Percentiles rank a stretch among this genome's conserved stretches.
Evolutionary conservation across 2,329 filamentous ascomycete genomes (phyloP).

Genomic region (Talaromyces albobiverticillius): DNA sequence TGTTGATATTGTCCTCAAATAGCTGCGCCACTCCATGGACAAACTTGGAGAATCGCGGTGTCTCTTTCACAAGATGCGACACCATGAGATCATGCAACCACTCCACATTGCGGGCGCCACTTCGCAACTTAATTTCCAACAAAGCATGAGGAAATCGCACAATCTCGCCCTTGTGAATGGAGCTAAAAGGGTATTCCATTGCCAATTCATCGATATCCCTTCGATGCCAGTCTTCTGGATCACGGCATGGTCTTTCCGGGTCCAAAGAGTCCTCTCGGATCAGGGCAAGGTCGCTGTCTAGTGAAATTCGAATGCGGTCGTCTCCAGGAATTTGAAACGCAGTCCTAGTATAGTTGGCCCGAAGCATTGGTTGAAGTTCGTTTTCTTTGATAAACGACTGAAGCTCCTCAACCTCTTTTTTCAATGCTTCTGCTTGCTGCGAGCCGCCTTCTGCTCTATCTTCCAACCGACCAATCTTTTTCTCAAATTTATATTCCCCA

Average conservation of each 20-base stretch:
- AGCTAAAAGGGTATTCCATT: constrained; percentile 83
- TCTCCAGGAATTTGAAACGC: constrained; percentile 96
- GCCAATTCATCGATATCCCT: constrained; percentile 78
- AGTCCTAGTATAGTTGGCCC: constrained; percentile 90
- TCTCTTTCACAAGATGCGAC: constrained; percentile 86
- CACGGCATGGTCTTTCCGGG: constrained; percentile 77
- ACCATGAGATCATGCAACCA: constrained; percentile 92
- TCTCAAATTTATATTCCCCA: constrained; percentile 88
- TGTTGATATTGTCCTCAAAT: constrained; percentile 96
- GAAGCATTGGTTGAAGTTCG: constrained; percentile 76
- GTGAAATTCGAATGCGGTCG: constrained; percentile 82
- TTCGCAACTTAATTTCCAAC: constrained; percentile 84
- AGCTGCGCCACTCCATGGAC: constrained; percentile 87
- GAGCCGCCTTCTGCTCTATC: constrained; percentile 68
- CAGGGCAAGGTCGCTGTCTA: constrained; percentile 88
- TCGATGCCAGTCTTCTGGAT: constrained; percentile 86
- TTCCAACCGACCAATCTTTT: constrained; percentile 78
- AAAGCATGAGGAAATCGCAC: constrained; percentile 86
- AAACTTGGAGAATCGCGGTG: constrained; percentile 93
- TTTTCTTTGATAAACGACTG: constrained; percentile 76
- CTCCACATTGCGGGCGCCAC: constrained; percentile 61
- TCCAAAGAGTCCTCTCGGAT: constrained; percentile 77
- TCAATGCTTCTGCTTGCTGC: constrained; percentile 66
- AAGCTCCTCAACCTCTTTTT: constrained; percentile 69
- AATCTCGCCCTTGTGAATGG: constrained; percentile 87